Evolutionary conservation across 106 monocot genomes (phyloP).

Genomic region (Ottelia alismoides): DNA sequence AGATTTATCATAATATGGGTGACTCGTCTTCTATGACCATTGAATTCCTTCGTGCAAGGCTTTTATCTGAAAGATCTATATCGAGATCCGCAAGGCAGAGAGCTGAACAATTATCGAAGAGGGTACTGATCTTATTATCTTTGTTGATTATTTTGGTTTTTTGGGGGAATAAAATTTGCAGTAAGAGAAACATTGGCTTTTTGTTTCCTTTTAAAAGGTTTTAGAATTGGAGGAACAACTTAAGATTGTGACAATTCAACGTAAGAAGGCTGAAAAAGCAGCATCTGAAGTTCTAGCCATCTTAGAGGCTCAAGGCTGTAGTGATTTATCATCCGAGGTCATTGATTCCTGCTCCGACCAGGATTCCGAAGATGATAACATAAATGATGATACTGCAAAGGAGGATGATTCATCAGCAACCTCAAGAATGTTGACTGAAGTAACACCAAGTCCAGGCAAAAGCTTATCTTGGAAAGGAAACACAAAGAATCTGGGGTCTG

Average conservation of each 20-base stretch:
- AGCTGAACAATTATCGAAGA: slow-evolving; percentile 72
- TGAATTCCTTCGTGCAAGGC: slow-evolving; percentile 86
- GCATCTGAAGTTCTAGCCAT: slow-evolving; percentile 63
- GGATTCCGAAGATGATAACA: slow-evolving; percentile 14
- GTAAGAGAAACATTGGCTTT: background rate
- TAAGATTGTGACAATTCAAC: slow-evolving; percentile 46
- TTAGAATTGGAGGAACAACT: slow-evolving; percentile 80
- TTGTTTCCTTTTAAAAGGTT: slow-evolving; percentile 32
- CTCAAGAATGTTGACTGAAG: slow-evolving; percentile 23
- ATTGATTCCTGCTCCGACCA: slow-evolving; percentile 59
- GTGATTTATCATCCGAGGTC: slow-evolving; percentile 31
- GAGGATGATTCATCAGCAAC: slow-evolving; percentile 23
- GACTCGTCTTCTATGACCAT: slow-evolving; percentile 84
- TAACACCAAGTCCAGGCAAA: slow-evolving; percentile 20
- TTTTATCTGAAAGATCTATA: slow-evolving; percentile 88
- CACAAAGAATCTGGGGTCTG: slow-evolving; percentile 25
- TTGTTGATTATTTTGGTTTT: background rate
- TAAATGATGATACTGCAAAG: slow-evolving; percentile 12
- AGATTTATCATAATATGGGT: no score
- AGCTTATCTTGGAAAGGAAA: slow-evolving; percentile 71
- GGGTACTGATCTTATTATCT: slow-evolving; percentile 30
- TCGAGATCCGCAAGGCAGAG: slow-evolving; percentile 80
- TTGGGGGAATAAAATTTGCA: no score
- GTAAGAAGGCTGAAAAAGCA: slow-evolving; percentile 85
- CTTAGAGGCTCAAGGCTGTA: slow-evolving; percentile 54